phyloP scores from a whole-genome alignment of 495 filamentous ascomycete species.

The Friedmanniomyces endolithicus region DNA sequence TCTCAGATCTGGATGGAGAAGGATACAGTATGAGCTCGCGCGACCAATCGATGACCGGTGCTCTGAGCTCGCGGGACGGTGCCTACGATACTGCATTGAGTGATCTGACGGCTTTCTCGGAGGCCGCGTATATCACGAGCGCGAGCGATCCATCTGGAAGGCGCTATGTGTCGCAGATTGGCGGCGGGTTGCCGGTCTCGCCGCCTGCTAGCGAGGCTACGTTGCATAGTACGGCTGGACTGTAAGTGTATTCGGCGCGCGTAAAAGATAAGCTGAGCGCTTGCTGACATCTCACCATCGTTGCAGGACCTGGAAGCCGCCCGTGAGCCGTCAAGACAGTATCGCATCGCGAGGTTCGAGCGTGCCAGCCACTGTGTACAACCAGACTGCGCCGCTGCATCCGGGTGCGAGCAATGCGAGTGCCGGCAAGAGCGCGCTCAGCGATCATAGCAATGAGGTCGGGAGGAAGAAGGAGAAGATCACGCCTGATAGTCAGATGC shows the following conservation, averaged over 20 bases:
- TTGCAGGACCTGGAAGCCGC: neutral
- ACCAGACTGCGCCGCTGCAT: slow-evolving; percentile 12
- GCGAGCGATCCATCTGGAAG: slow-evolving; percentile 2
- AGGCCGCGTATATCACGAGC: slow-evolving; percentile 1
- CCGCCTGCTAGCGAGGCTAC: slow-evolving; percentile 4
- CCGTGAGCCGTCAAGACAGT: slow-evolving; percentile 1
- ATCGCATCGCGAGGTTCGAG: slow-evolving; percentile 2
- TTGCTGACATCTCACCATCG: neutral
- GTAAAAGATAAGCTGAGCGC: too few relatives aligned
- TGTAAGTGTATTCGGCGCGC: neutral
- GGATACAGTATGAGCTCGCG: slow-evolving; percentile 11
- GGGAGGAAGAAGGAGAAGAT: slow-evolving; percentile 25
- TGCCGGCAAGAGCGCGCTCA: slow-evolving; percentile 23
- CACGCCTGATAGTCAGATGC: slow-evolving; percentile 24
- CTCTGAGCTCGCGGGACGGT: neutral
- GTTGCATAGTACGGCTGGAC: slow-evolving; percentile 3
- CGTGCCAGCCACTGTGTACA: neutral
- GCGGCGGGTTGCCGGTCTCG: neutral
- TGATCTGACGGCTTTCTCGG: slow-evolving; percentile 1
- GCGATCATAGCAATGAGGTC: slow-evolving; percentile 12
- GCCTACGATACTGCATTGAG: neutral
- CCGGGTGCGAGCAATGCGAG: slow-evolving; percentile 14
- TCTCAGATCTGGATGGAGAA: neutral
- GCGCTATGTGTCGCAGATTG: neutral
- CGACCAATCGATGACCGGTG: neutral